Conservation (phyloP, 2,329 filamentous ascomycete genomes). For the Metarhizium anisopliae region DNA sequence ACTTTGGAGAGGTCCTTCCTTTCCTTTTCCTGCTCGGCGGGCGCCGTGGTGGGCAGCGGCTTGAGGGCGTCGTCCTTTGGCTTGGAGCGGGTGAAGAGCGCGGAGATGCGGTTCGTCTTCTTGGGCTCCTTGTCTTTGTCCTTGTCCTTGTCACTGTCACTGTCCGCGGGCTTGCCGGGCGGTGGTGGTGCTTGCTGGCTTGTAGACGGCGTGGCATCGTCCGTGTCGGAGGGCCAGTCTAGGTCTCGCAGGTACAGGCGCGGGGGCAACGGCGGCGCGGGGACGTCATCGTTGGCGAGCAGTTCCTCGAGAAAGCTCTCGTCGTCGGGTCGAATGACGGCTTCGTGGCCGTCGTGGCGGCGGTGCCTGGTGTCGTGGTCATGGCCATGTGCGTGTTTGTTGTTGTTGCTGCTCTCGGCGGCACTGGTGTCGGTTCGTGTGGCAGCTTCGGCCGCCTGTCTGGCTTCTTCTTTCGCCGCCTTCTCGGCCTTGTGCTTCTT, state of each 20-base stretch:
- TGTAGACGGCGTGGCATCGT: conserved; percentile 14
- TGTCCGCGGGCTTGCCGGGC: conserved; percentile 19
- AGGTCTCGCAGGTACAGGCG: conserved; percentile 41
- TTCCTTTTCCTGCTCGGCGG: conserved; percentile 38
- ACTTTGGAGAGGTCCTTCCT: conserved; percentile 68
- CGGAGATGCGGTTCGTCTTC: conserved; percentile 25
- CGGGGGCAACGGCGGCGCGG: conserved; percentile 47
- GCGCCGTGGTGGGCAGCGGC: conserved; percentile 20
- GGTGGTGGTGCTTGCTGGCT: not conserved
- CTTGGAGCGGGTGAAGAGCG: conserved; percentile 27
- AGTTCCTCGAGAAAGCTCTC: conserved; percentile 49
- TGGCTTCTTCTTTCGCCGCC: conserved; percentile 20
- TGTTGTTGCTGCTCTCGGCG: conserved; percentile 2
- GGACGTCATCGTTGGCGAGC: conserved; percentile 32
- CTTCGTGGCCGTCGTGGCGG: conserved; percentile 13
- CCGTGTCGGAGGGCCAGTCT: conserved; percentile 32
- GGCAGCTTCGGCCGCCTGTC: conserved; percentile 6
- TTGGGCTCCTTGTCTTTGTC: conserved; percentile 22
- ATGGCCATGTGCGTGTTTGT: conserved; percentile 4
- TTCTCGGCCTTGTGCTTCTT: conserved; percentile 51
- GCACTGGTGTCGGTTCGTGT: conserved; percentile 9
- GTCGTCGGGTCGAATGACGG: conserved; percentile 47
- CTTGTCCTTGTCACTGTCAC: conserved; percentile 18
- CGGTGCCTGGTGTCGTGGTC: not conserved
- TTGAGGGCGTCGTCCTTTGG: conserved; percentile 28